These are phyloP conservation scores for Tylopilus vinaceipallidus DNA, from an alignment of 768 basidiomycete genomes.

Conservation along the genomic window DNA sequence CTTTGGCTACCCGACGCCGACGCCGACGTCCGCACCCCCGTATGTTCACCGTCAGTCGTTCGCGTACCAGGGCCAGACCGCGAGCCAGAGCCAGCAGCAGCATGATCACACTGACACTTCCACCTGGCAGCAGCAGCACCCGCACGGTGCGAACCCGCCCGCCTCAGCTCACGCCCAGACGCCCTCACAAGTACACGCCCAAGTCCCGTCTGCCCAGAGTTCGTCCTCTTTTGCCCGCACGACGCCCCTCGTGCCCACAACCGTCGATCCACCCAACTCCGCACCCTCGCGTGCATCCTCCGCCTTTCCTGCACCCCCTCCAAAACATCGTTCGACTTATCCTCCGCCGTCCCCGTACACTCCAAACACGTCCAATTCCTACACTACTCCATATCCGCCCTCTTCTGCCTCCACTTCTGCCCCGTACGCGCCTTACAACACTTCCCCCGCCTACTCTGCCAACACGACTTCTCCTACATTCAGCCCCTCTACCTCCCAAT, in stretches of 20 bases:
- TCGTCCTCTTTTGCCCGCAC: slow-evolving; percentile 24
- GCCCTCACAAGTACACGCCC: slow-evolving; percentile 20
- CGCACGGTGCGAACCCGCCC: slow-evolving; percentile 8
- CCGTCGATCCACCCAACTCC: slow-evolving; percentile 19
- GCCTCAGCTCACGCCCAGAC: too few relatives aligned
- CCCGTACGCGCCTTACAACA: slow-evolving; percentile 20
- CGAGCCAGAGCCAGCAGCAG: slow-evolving; percentile 19
- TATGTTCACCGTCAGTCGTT: slow-evolving; percentile 24
- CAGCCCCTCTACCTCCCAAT: slow-evolving; percentile 18
- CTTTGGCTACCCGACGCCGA: slow-evolving; percentile 24
- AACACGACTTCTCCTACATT: slow-evolving; percentile 26
- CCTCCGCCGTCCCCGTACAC: slow-evolving; percentile 22
- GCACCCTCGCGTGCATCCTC: slow-evolving; percentile 7
- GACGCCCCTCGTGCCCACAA: slow-evolving; percentile 30
- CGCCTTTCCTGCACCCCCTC: slow-evolving; percentile 13
- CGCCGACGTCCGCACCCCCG: slow-evolving; percentile 17
- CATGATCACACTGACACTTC: slow-evolving; percentile 18
- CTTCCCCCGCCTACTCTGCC: slow-evolving; percentile 19
- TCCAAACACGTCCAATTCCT: slow-evolving; percentile 15
- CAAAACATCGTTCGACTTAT: slow-evolving; percentile 22
- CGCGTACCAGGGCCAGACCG: slow-evolving; percentile 16
- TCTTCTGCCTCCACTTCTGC: slow-evolving; percentile 19
- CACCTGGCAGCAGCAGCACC: slow-evolving; percentile 28
- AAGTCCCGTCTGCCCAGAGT: slow-evolving; percentile 5
- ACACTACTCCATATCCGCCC: slow-evolving; percentile 12